A percentile compares a stretch with the other conserved stretches of the same genome.
phyloP scores from a whole-genome alignment of 176 grass and related monocot species.

The Carex myosuroides region DNA sequence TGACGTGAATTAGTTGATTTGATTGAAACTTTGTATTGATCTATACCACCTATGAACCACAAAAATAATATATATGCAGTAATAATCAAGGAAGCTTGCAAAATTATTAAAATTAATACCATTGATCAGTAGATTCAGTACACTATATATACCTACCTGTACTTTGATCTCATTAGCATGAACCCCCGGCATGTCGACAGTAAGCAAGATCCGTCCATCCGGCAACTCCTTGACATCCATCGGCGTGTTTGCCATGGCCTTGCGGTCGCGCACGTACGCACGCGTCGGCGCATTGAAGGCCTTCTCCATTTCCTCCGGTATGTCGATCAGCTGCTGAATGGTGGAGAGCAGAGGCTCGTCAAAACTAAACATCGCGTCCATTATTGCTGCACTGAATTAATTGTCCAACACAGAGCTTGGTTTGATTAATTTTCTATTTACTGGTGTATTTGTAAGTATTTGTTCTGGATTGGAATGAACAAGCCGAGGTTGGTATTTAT shows the following conservation, averaged over 20 bases:
- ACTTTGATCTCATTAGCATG: constrained; percentile 38
- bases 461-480: background rate
- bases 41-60: too few relatives aligned
- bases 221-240: constrained; percentile 64
- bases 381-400: background rate
- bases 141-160: constrained; percentile 19
- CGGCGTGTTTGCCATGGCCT: constrained; percentile 62
- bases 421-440: background rate
- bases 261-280: constrained; percentile 50
- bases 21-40: too few relatives aligned
- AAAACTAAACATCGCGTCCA: constrained; percentile 26
- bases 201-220: constrained; percentile 29
- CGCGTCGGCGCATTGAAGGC: constrained; percentile 42
- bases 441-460: background rate
- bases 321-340: constrained; percentile 41
- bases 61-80: too few relatives aligned
- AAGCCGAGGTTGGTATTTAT: background rate
- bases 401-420: background rate
- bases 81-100: too few relatives aligned
- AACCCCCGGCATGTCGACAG: constrained; percentile 50
- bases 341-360: constrained; percentile 26
- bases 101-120: too few relatives aligned
- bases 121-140: background rate
- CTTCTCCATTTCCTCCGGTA: constrained; percentile 52
- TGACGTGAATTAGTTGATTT: too few relatives aligned